Conservation (phyloP, 345 rosid species). For the Firmiana major region DNA sequence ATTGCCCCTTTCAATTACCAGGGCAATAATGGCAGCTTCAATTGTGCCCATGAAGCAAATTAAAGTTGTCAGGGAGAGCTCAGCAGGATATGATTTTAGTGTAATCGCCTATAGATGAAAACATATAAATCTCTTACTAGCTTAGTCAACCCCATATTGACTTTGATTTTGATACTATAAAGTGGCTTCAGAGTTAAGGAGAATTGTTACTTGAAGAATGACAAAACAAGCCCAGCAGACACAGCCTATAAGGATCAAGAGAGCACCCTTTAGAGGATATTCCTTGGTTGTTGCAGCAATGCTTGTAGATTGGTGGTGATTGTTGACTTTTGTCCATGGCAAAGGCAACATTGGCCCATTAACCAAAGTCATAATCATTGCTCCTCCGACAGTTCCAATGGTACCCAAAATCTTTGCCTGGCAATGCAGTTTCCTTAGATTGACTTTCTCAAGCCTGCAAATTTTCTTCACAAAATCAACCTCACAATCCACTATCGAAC, state of each 20-base stretch:
- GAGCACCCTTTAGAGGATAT: slow-evolving; percentile 59
- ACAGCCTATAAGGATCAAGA: slow-evolving; percentile 47
- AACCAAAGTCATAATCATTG: slow-evolving; percentile 77
- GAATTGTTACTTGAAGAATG: slow-evolving; percentile 50
- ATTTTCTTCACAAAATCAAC: background rate
- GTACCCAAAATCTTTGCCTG: slow-evolving; percentile 85
- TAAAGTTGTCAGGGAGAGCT: slow-evolving; percentile 66
- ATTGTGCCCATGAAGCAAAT: slow-evolving; percentile 71
- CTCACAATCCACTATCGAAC: background rate
- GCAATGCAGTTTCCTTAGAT: slow-evolving; percentile 49
- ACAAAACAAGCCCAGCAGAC: slow-evolving; percentile 58
- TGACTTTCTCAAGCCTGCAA: slow-evolving; percentile 71
- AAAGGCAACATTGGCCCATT: slow-evolving; percentile 60
- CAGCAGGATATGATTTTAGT: slow-evolving; percentile 66
- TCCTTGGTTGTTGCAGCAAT: slow-evolving; percentile 13
- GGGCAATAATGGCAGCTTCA: slow-evolving; percentile 47
- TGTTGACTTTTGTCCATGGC: slow-evolving; percentile 58
- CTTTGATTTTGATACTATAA: too few species aligned
- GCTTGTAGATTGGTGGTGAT: slow-evolving; percentile 21
- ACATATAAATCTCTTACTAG: too few species aligned
- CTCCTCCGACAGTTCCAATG: slow-evolving; percentile 81
- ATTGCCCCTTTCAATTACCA: slow-evolving; percentile 47
- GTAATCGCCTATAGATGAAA: slow-evolving; percentile 51
- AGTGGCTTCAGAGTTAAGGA: too few species aligned
- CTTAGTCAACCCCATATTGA: too few species aligned